Base-by-base conservation (phyloP, 2,329 filamentous ascomycete species). In the Didymella segeticola region DNA sequence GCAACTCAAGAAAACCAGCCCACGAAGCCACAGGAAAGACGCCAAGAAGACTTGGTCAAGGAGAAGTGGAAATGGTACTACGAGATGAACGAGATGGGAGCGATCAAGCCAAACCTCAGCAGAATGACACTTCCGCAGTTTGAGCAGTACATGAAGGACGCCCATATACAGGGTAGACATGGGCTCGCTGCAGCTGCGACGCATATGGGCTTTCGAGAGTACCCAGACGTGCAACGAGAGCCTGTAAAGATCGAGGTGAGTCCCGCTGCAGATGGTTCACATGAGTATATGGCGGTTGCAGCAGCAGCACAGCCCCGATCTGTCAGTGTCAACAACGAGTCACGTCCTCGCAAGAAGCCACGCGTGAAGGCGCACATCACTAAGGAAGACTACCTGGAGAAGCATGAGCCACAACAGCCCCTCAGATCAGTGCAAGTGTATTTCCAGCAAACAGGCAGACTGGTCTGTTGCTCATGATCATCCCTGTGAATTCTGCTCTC, bases 131-230 rank as follows among this genome's bases (percentile, higher is more conserved):
- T 17, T 15, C 3, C 17, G n/a, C 31, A 26, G 8, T 49, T 43
- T 14, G 17, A 36, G 31, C 23, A 50, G 25, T 43, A 43, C 39
- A 38, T 38, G 31, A 30, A 43, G 2, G 47, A 50, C 22, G 23
- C 39, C 17, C 47, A 30, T 14, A 19, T 1, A 23, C 26, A 31
- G 33, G 20, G 31, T 4, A 43, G 12, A 19, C 15, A 50, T 5
- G 20, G 12, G 23, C 15, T 12, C 11, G 12, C n/a, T 36, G 23
- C 23, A 10, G 7, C 43, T 34, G 26, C 46, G 6, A 41, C 22
- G n/a, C 20, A 45, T 10, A 14, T 45, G 22, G 15, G 42, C 8
- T 2, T 15, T 20, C 30, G 30, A 8, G 11, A 14, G n/a, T 5
- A 26, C 7, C 12, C 20, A 26, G 19, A 8, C 7, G 10, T 3